These are phyloP conservation scores for Sphaerulina vaccinii DNA, from an alignment of 2,329 filamentous ascomycete species.

Conservation along the genomic window DNA sequence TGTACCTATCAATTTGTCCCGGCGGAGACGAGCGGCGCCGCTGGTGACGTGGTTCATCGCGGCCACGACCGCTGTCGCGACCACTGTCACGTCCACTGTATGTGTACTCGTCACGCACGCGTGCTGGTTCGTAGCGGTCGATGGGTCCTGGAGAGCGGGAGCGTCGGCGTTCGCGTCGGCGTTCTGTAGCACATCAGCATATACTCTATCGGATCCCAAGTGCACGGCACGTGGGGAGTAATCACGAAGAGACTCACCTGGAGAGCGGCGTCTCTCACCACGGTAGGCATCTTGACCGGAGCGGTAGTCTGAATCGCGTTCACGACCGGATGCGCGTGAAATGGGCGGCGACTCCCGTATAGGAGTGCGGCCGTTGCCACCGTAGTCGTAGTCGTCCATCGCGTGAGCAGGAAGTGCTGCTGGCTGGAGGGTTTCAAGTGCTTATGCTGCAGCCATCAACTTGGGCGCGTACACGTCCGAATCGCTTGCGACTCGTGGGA, in stretches of 20 bases:
- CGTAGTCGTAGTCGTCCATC: constrained; percentile 28
- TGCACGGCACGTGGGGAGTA: no score
- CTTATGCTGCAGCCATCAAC: constrained; percentile 24
- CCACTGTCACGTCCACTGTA: constrained; percentile 59
- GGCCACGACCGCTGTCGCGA: constrained; percentile 54
- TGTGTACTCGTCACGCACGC: constrained; percentile 64
- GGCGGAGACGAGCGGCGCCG: constrained; percentile 61
- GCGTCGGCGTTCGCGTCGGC: constrained; percentile 58
- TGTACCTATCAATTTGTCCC: constrained; percentile 77
- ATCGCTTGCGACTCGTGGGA: neutral
- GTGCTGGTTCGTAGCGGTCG: constrained; percentile 74
- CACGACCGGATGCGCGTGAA: neutral
- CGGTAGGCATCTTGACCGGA: constrained; percentile 30
- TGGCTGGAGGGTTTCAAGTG: constrained; percentile 4
- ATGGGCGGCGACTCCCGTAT: constrained; percentile 16
- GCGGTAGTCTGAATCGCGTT: constrained; percentile 27
- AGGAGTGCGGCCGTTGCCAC: constrained; percentile 4
- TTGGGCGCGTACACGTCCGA: neutral
- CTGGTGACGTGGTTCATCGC: constrained; percentile 56
- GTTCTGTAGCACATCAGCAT: constrained; percentile 29
- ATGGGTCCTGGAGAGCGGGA: constrained; percentile 71
- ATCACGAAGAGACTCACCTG: constrained; percentile 24
- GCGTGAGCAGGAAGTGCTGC: constrained; percentile 1
- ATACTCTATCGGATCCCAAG: neutral
- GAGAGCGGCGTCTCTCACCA: constrained; percentile 32